phyloP scores from a whole-genome alignment of 331 rosid genomes.

The Malus hybrid region DNA sequence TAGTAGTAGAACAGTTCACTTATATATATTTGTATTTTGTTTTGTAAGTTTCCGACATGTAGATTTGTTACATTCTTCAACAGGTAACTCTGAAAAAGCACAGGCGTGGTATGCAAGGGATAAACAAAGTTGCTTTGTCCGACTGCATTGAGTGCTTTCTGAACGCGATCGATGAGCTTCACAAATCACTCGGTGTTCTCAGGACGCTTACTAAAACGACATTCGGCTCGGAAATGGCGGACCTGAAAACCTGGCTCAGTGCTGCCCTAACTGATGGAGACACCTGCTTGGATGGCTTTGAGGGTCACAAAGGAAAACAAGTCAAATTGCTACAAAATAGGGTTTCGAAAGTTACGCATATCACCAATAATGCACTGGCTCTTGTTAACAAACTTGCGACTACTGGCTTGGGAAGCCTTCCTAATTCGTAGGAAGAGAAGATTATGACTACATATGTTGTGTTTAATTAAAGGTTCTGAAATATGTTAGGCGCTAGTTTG shows the following conservation, averaged over 20 bases:
- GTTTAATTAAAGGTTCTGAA: too few relatives aligned
- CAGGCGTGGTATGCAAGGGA: slow-evolving; percentile 14
- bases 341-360: slow-evolving; percentile 34
- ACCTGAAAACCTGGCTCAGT: slow-evolving; percentile 64
- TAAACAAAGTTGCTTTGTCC: slow-evolving; percentile 30
- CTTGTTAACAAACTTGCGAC: slow-evolving; percentile 64
- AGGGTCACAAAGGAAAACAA: slow-evolving; percentile 15
- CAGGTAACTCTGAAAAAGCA: slow-evolving; percentile 2
- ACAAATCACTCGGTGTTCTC: slow-evolving; percentile 45
- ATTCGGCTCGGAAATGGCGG: slow-evolving; percentile 41
- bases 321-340: slow-evolving; percentile 24
- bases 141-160: slow-evolving; percentile 46
- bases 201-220: slow-evolving; percentile 44
- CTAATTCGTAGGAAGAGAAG: slow-evolving; percentile 12
- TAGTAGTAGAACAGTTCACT: neutral
- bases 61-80: neutral
- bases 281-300: slow-evolving; percentile 65
- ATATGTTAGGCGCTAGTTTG: accelerated
- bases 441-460: neutral
- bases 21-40: too few relatives aligned
- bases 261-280: slow-evolving; percentile 50
- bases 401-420: slow-evolving; percentile 32
- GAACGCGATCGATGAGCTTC: slow-evolving; percentile 55
- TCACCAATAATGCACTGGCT: slow-evolving; percentile 76
- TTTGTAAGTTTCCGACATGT: neutral